Base-by-base conservation (phyloP, 2,329 filamentous ascomycete genomes). In the Cladosporium sp. region DNA sequence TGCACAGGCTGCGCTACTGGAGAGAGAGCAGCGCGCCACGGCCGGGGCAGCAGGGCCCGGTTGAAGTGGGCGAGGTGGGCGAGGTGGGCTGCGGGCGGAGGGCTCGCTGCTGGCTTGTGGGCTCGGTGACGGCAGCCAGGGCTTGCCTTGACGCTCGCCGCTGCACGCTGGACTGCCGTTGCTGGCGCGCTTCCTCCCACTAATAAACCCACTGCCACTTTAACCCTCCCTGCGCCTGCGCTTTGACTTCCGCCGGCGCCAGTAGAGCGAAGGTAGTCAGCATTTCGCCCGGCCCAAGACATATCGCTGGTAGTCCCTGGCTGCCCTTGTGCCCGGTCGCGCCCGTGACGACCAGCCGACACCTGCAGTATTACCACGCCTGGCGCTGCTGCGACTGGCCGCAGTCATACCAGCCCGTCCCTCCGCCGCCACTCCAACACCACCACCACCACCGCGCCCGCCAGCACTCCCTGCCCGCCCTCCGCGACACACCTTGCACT, bases 51-150 rank as follows among this genome's bases (percentile, higher is more conserved):
- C 14, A 41, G 38, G n/a, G 38, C 22, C 22, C 22, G 22, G 22
- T 28, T 28, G 22, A 28, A 3, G 22, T 28, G 22, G 22, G 22
- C 22, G 22, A 28, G 22, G 22, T 7, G 22, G 22, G 22, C 22
- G 22, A 28, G 22, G 22, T 28, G 22, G 22, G 22, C 4, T 28
- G 22, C 22, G 22, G 22, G 22, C 22, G 22, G 22, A 3, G 22
- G 22, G 22, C 22, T 5, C 22, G 40, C 40, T 19, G 48, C 40
- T 50, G 43, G 48, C 37, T 40, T 40, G 48, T 50, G 48, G 48
- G 48, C 43, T 50, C 31, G 38, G 48, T 50, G 48, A 50, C 48
- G 48, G 48, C 38, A 43, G 48, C 40, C 48, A 50, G 48, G 48
- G 48, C 48, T 16, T 43, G 48, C 18, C 22, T 7, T 28, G 22